Evolutionary conservation across 345 rosid species (phyloP).

Genomic region (Mercurialis annua): DNA sequence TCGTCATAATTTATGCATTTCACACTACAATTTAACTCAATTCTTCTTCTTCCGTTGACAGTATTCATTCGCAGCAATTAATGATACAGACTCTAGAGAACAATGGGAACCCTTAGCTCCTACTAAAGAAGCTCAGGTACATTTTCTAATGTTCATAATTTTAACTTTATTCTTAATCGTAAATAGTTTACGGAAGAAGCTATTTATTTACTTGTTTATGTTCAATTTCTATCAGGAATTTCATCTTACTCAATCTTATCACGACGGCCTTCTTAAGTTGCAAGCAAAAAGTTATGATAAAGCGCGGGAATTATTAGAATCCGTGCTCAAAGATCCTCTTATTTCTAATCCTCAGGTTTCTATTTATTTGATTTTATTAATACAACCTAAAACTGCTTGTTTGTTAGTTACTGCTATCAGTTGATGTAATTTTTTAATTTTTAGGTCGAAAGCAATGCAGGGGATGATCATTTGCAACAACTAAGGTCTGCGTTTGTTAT

Average conservation of each 20-base stretch:
- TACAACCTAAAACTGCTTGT: not conserved
- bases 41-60: conserved; percentile 19
- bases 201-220: not conserved
- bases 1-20: not conserved
- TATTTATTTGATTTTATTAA: not conserved
- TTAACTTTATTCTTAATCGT: not conserved
- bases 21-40: not conserved
- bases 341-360: conserved; percentile 72
- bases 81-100: conserved; percentile 69
- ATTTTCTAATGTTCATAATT: conserved; percentile 2
- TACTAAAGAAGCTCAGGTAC: conserved; percentile 94
- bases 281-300: conserved; percentile 84
- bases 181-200: not conserved
- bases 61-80: conserved; percentile 95
- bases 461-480: conserved; percentile 77
- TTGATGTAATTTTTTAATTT: not conserved
- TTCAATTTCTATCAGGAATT: conserved; percentile 58
- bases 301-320: conserved; percentile 71
- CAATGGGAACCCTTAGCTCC: conserved; percentile 99
- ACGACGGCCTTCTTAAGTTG: conserved; percentile 83
- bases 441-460: conserved; percentile 63
- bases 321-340: conserved; percentile 79
- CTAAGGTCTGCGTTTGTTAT: conserved; percentile 55
- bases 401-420: not conserved
- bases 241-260: conserved; percentile 85